phyloP scores from a whole-genome alignment of 169 alveolate genomes.

The Eimeria acervulina region DNA sequence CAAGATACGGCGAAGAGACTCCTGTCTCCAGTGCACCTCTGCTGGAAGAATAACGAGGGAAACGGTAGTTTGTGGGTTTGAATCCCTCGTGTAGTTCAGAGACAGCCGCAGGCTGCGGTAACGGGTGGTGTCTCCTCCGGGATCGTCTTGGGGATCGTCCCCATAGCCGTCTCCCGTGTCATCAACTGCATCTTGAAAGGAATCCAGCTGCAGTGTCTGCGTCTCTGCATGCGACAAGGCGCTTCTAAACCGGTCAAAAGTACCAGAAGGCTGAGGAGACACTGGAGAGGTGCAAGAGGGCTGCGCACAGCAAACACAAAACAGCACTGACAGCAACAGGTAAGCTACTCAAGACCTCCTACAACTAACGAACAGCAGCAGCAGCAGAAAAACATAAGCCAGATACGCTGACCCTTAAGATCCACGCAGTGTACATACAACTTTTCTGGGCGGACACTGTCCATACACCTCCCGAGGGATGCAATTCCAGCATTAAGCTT shows the following conservation, averaged over 20 bases:
- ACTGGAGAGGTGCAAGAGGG: neutral
- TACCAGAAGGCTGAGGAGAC: neutral
- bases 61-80: neutral
- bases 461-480: neutral
- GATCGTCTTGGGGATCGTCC: neutral
- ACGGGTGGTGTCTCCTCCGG: neutral
- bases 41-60: conserved; percentile 32
- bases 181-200: conserved; percentile 31
- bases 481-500: neutral
- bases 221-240: conserved; percentile 36
- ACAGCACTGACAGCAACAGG: conserved; percentile 10
- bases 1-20: conserved; percentile 4
- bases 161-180: neutral
- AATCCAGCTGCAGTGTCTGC: neutral
- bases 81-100: neutral
- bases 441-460: neutral
- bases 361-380: neutral
- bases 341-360: no score
- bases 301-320: neutral
- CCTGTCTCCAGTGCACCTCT: conserved; percentile 68
- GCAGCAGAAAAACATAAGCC: neutral
- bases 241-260: neutral
- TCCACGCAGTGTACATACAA: neutral
- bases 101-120: conserved; percentile 42
- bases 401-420: neutral